Conservation (phyloP, 805 yeast species). For the Candida manassasensis region DNA sequence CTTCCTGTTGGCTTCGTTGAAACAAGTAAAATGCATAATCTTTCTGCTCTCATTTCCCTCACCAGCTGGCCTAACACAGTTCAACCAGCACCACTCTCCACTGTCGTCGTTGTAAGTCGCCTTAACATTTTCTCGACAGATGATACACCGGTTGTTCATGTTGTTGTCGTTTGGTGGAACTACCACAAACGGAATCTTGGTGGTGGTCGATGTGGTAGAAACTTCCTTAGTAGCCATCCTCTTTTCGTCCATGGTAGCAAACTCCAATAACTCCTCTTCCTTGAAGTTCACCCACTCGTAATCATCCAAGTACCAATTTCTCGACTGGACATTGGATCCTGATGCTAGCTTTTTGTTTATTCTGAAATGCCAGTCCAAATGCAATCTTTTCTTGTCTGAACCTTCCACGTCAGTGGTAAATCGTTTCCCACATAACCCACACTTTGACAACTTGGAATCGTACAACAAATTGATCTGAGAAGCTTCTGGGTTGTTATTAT, state of each 20-base stretch:
- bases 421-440: slow-evolving; percentile 86
- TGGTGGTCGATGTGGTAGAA: background rate
- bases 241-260: slow-evolving; percentile 14
- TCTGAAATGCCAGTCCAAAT: slow-evolving; percentile 95
- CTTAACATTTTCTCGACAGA: slow-evolving; percentile 40
- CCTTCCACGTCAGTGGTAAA: slow-evolving; percentile 62
- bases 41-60: slow-evolving; percentile 29
- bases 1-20: slow-evolving; percentile 34
- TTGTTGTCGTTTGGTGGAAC: slow-evolving; percentile 63
- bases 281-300: slow-evolving; percentile 69
- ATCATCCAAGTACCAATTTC: slow-evolving; percentile 78
- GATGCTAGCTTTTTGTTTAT: slow-evolving; percentile 65
- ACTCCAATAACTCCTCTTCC: slow-evolving; percentile 52
- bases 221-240: slow-evolving; percentile 1
- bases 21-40: slow-evolving; percentile 38
- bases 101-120: slow-evolving; percentile 39
- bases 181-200: slow-evolving; percentile 41
- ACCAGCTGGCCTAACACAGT: slow-evolving; percentile 36
- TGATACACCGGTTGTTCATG: slow-evolving; percentile 41
- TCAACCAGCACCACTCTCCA: slow-evolving; percentile 46
- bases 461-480: slow-evolving; percentile 41
- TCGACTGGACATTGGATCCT: slow-evolving; percentile 50
- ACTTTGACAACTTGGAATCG: slow-evolving; percentile 67
- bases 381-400: slow-evolving; percentile 49
- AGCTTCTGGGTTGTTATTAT: slow-evolving; percentile 28